These are phyloP conservation scores for Trametes hirsuta DNA, from an alignment of 1,284 basidiomycete genomes.

Conservation along the genomic window DNA sequence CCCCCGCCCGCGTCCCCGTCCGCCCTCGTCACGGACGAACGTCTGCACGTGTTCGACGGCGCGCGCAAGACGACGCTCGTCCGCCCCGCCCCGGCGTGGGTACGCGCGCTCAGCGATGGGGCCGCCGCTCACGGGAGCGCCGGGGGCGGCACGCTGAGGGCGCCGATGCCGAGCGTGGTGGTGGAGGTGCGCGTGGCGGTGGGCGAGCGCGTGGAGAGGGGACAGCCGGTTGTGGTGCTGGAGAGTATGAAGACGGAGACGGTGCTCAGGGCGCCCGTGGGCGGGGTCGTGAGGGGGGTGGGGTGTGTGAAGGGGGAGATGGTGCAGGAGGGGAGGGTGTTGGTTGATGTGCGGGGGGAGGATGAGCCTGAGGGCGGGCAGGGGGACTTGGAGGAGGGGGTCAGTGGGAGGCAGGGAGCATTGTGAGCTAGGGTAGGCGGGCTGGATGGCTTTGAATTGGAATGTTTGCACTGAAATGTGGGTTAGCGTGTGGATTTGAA, in stretches of 20 bases:
- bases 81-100: conserved; percentile 68
- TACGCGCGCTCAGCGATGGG: conserved; percentile 56
- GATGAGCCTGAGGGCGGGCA: neutral
- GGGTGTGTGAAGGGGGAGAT: conserved; percentile 84
- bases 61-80: conserved; percentile 63
- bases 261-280: conserved; percentile 70
- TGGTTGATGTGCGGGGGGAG: conserved; percentile 65
- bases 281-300: conserved; percentile 72
- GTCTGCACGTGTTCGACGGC: conserved; percentile 69
- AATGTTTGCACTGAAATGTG: too few relatives aligned
- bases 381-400: too few relatives aligned
- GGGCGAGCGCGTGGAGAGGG: conserved; percentile 80
- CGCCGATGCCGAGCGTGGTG: conserved; percentile 90
- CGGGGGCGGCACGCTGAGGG: conserved; percentile 54
- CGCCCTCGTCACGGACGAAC: conserved; percentile 56
- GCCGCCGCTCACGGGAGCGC: conserved; percentile 44
- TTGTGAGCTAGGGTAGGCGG: too few relatives aligned
- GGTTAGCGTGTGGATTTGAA: too few relatives aligned
- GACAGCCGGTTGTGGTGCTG: conserved; percentile 80
- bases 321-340: conserved; percentile 83
- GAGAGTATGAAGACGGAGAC: conserved; percentile 99
- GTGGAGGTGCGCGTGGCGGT: conserved; percentile 82
- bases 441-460: too few relatives aligned
- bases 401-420: too few relatives aligned
- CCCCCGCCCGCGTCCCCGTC: conserved; percentile 54